Base-by-base conservation (phyloP, 2,329 filamentous ascomycete genomes). In the Colletotrichum navitas region DNA sequence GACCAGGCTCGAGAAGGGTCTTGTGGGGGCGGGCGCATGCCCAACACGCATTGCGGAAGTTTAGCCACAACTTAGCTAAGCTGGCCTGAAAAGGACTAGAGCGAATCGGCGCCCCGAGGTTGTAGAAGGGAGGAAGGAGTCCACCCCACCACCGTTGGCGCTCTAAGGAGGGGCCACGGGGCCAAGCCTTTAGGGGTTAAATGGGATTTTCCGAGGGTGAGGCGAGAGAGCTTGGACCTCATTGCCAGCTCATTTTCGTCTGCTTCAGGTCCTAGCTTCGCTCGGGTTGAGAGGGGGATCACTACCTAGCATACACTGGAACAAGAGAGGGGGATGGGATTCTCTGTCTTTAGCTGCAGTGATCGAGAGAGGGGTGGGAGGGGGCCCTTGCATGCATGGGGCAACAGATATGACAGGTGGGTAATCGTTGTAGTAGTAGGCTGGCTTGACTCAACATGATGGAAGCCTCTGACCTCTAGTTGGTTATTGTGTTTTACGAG, bases 351-450 rank as follows among this genome's bases (percentile, higher is more conserved):
- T 60, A 12, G 52, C 29, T 26, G 32, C 16, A 32, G 11, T 51
- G 32, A 12, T 32, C 10, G 49, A 63, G 47, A 61, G 66, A 62
- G 61, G 69, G 59, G 65, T 56, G n/a, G 29, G 62, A 56, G 62
- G 62, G 66, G 70, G 61, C 45, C 60, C 66, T 71, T 66, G 66
- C 66, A 63, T 60, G 58, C 58, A 64, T 63, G 54, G 71, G 63
- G 63, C 71, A 64, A 34, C 63, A 43, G 54, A 62, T 52, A 66
- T 61, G 56, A 62, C 70, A 63, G 67, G 61, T 66, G 63, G 63
- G 51, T 59, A 56, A 24, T 43, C 6, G 16, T 43, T 43, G 47
- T 55, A 51, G 16, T 43, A 21, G 47, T 55, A 51, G 32, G 47
- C 49, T 51, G 55, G 49, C 32, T 62, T 32, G 47, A 60, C 24